Conservation (phyloP, 371 early-diverging fungal species). For the Mortierella sp. region DNA sequence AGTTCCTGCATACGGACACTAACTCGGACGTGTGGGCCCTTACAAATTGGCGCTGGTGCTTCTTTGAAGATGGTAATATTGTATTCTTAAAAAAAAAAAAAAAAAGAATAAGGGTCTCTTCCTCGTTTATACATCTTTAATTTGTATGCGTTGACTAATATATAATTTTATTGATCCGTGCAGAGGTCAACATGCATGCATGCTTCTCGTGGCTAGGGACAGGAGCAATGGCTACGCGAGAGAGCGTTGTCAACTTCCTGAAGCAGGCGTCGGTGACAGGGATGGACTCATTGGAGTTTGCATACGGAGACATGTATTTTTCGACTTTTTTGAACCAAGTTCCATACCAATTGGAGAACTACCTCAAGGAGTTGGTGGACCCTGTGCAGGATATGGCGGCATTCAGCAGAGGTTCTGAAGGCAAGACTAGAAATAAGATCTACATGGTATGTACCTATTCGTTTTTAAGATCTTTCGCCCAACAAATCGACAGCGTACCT, state of each 20-base stretch:
- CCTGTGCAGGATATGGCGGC: conserved; percentile 51
- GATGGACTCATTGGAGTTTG: conserved; percentile 63
- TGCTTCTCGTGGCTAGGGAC: conserved; percentile 69
- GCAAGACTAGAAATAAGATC: conserved; percentile 58
- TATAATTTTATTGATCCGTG: not conserved
- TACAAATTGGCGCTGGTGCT: conserved; percentile 77
- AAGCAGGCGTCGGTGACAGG: conserved; percentile 61
- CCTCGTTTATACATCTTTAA: not conserved
- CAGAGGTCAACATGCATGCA: conserved; percentile 68
- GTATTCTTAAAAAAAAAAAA: not conserved
- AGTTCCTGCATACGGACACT: conserved; percentile 69
- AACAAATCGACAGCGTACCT: not conserved
- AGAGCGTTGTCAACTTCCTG: conserved; percentile 64
- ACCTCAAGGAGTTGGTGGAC: conserved; percentile 52
- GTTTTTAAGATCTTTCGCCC: not conserved
- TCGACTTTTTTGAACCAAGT: conserved; percentile 69
- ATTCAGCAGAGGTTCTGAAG: conserved; percentile 57
- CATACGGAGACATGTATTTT: conserved; percentile 73
- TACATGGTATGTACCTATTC: conserved; percentile 54
- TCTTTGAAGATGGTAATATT: conserved; percentile 69
- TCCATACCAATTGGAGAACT: conserved; percentile 67
- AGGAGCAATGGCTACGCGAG: conserved; percentile 68
- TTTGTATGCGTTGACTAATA: not conserved
- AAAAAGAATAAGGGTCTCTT: not conserved
- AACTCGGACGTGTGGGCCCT: conserved; percentile 64